phyloP scores from a whole-genome alignment of 257 asterid species.

The Fraxinus quadrangulata region DNA sequence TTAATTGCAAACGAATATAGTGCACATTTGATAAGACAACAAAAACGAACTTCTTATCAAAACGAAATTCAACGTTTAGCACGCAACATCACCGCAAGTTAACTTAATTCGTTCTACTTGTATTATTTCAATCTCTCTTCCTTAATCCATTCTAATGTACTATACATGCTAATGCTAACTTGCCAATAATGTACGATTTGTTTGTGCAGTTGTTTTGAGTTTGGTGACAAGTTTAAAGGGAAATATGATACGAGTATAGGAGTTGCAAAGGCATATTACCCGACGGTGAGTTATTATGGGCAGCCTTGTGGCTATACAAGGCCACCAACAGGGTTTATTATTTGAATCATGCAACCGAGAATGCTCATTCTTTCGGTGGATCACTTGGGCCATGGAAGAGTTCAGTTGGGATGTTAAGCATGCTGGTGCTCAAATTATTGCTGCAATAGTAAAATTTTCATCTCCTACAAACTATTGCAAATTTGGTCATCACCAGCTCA shows the following conservation, averaged over 20 bases:
- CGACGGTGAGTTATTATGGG: constrained; percentile 94
- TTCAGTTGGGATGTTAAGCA: constrained; percentile 95
- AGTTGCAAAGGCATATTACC: constrained; percentile 74
- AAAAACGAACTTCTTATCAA: no score
- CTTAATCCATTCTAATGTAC: not conserved
- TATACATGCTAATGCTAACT: no score
- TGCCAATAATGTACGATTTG: not conserved
- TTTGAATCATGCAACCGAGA: constrained; percentile 58
- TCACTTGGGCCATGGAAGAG: constrained; percentile 78
- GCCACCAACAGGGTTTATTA: constrained; percentile 66
- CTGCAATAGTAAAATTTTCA: constrained; percentile 56
- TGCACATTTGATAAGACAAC: no score
- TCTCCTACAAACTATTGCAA: not conserved
- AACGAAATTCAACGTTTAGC: not conserved
- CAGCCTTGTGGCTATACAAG: constrained; percentile 81
- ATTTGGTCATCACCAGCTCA: constrained; percentile 10
- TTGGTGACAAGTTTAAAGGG: constrained; percentile 78
- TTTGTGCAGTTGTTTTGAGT: constrained; percentile 76
- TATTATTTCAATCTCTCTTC: no score
- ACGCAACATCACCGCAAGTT: not conserved
- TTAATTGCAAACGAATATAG: no score
- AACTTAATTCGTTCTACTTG: not conserved
- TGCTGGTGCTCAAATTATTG: constrained; percentile 81
- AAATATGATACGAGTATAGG: constrained; percentile 67
- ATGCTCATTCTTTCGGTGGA: constrained; percentile 68